Percentiles rank a stretch among this genome's conserved stretches.
These are phyloP conservation scores for Trichoderma sp. DNA, from an alignment of 2,329 filamentous ascomycete species.

Conservation along the genomic window DNA sequence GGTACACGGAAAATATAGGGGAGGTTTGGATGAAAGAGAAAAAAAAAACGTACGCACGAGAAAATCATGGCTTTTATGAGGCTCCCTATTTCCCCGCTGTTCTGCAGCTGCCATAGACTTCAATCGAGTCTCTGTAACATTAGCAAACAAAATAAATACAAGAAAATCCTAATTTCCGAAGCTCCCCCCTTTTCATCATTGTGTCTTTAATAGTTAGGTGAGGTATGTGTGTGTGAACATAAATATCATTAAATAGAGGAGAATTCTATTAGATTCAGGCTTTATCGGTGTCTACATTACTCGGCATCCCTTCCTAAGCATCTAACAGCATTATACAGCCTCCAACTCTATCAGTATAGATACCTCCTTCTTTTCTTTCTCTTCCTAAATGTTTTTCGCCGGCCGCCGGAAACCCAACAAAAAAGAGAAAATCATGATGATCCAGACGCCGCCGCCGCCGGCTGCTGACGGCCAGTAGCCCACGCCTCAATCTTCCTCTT, in stretches of 20 bases:
- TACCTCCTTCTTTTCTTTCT: neutral
- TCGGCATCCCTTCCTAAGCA: neutral
- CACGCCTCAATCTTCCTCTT: slow-evolving; percentile 48
- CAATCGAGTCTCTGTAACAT: slow-evolving; percentile 36
- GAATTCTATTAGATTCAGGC: slow-evolving; percentile 8
- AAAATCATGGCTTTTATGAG: slow-evolving; percentile 24
- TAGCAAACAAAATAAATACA: slow-evolving; percentile 26
- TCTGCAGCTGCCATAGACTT: slow-evolving; percentile 35
- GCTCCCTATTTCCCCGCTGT: slow-evolving; percentile 26
- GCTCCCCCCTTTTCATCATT: neutral
- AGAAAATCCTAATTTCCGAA: neutral
- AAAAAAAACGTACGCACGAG: neutral
- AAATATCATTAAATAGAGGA: neutral
- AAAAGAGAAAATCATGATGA: neutral
- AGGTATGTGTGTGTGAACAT: neutral
- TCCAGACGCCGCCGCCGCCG: neutral
- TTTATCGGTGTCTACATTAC: neutral
- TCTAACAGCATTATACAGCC: slow-evolving; percentile 3
- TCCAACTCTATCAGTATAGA: neutral
- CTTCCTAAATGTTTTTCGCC: neutral
- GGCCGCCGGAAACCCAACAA: neutral
- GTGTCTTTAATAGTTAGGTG: neutral
- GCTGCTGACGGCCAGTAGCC: slow-evolving; percentile 36
- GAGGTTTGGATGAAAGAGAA: slow-evolving; percentile 16
- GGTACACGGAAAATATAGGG: slow-evolving; percentile 12